Conservation (phyloP, 164 flowering plant species). For the Liquidambar formosana region DNA sequence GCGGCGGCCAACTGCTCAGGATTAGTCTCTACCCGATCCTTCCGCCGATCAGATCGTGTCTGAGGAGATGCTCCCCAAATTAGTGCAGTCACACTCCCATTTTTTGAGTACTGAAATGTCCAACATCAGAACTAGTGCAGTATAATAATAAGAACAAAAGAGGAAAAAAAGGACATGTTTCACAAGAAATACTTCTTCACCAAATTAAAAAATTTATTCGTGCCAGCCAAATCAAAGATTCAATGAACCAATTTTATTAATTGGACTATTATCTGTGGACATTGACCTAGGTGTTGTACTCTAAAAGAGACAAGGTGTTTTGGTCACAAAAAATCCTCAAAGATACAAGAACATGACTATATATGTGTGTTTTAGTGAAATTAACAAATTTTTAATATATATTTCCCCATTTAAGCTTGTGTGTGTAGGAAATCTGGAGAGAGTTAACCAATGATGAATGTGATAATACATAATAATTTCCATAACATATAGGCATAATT, state of each 20-base stretch:
- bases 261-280: not conserved
- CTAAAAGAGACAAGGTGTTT: not conserved
- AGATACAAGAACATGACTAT: not conserved
- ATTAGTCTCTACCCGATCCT: slow-evolving; percentile 96
- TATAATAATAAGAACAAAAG: not conserved
- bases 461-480: too few relatives aligned
- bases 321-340: not conserved
- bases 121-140: slow-evolving; percentile 8
- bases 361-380: too few relatives aligned
- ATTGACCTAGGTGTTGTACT: not conserved
- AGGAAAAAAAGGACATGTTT: not conserved
- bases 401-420: too few relatives aligned
- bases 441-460: too few relatives aligned
- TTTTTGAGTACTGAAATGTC: slow-evolving; percentile 51
- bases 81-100: slow-evolving; percentile 76
- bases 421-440: too few relatives aligned
- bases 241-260: not conserved
- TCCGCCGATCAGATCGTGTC: slow-evolving; percentile 87
- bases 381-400: too few relatives aligned
- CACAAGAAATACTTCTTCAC: not conserved
- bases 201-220: not conserved
- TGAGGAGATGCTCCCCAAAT: slow-evolving; percentile 99
- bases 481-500: too few relatives aligned
- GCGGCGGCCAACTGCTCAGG: slow-evolving; percentile 99
- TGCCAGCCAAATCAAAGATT: not conserved